Evolutionary conservation across 129 eudicot species (phyloP), one percentile per base, ranked within the genome.

Genomic region (Flaveria bidentis): DNA sequence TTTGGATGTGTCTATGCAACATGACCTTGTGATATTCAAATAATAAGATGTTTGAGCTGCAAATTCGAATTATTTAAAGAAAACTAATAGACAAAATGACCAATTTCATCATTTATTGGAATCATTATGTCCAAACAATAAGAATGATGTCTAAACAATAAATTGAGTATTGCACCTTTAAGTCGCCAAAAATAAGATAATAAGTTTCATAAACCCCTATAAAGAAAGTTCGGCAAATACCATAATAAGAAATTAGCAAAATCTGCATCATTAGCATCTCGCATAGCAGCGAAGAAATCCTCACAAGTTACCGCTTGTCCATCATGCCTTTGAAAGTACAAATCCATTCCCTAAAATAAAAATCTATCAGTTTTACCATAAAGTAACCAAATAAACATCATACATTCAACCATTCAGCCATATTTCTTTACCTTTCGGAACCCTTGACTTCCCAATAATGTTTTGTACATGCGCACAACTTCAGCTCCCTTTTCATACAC

Each of bases 261-360:
- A 79, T 93, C 96, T 12, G 87, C 97, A 84, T 82, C 77, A 36
- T 93, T 90, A 28, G 97, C 98, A 84, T 90, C 98, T 78, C 96
- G 75, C 98, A 93, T 93, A 72, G 98, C 93, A 69, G 97, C 91
- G 78, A 75, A 93, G 89, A 94, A 91, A 83, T 94, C 93, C 84
- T 94, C 97, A 70, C 98, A 94, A 15, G 97, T 91, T 69, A 94
- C 98, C 14, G 98, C 98, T 89, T 94, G 98, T 39, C 96, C 98
- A 11, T 94, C 98, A 13, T 94, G 98, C 83, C 97, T 91, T 82
- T 94, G 36, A 67, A 94, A 94, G 84, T 94, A 94, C 58, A 94
- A 77, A 76, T 94, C 97, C 82, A 81, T 94, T 73, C 98, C 97
- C 98, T 93, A 53, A 58, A 77, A 73, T 2, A 65, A 41, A 61